Percentiles rank a stretch among this genome's conserved stretches.
Conservation (phyloP, 2,329 filamentous ascomycete genomes). For the Claviceps capensis region DNA sequence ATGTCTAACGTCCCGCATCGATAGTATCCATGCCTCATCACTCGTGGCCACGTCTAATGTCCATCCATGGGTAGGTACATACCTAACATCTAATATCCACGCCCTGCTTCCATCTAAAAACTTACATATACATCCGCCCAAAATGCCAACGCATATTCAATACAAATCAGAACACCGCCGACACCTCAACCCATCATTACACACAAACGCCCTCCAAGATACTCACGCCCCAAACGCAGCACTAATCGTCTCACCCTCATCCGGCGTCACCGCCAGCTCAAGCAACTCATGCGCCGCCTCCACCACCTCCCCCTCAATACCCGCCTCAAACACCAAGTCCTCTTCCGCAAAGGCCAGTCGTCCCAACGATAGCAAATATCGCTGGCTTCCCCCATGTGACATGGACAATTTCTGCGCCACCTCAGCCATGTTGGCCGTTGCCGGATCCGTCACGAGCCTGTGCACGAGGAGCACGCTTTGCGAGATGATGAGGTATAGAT, state of each 20-base stretch:
- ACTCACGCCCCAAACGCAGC: slow-evolving; percentile 26
- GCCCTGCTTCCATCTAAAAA: too few relatives aligned
- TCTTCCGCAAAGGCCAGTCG: slow-evolving; percentile 75
- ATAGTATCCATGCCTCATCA: too few relatives aligned
- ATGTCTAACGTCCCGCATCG: too few relatives aligned
- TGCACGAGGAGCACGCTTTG: slow-evolving; percentile 37
- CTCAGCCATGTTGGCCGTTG: slow-evolving; percentile 35
- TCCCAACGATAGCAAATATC: slow-evolving; percentile 68
- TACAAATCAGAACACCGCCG: not conserved
- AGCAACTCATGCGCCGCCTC: slow-evolving; percentile 73
- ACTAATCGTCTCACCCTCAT: slow-evolving; percentile 38
- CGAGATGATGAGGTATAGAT: slow-evolving; percentile 33
- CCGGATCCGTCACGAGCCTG: slow-evolving; percentile 34
- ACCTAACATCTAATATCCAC: too few relatives aligned
- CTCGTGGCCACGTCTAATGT: too few relatives aligned
- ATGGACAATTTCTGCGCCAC: slow-evolving; percentile 58
- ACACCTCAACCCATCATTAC: not conserved
- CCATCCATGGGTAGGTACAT: too few relatives aligned
- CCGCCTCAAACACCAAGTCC: slow-evolving; percentile 60
- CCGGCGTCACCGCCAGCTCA: slow-evolving; percentile 67
- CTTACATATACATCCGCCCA: too few relatives aligned
- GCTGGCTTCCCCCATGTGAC: slow-evolving; percentile 61
- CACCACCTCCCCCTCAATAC: slow-evolving; percentile 63
- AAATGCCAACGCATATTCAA: too few relatives aligned
- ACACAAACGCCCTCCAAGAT: not conserved